Evolutionary conservation across 768 basidiomycete species (phyloP).

Genomic region (Calocera viscosa): DNA sequence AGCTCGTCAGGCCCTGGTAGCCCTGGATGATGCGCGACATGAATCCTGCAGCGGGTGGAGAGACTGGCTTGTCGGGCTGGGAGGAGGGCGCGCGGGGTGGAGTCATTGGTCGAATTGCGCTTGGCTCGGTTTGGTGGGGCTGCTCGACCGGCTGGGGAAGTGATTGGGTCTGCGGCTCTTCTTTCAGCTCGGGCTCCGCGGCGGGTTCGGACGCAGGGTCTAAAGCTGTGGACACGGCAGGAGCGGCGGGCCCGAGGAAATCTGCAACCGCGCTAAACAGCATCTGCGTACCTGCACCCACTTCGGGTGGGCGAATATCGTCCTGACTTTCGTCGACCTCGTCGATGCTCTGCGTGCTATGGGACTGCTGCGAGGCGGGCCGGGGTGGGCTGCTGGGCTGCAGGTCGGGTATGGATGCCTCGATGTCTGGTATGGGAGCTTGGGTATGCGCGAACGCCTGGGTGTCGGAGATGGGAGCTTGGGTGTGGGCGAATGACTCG

Average conservation of each 20-base stretch:
- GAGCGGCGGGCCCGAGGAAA: not conserved
- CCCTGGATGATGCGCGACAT: not conserved
- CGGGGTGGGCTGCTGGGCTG: not conserved
- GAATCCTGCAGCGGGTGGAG: not conserved
- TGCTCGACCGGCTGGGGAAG: no score
- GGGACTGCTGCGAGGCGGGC: not conserved
- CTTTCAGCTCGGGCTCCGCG: not conserved
- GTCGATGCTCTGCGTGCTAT: not conserved
- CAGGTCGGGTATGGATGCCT: not conserved
- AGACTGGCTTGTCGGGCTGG: no score
- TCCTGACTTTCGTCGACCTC: not conserved
- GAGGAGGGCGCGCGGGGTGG: no score
- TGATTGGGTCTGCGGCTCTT: not conserved
- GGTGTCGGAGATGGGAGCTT: not conserved
- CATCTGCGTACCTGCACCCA: not conserved
- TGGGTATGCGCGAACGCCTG: not conserved
- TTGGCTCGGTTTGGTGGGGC: no score
- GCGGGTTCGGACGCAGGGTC: not conserved
- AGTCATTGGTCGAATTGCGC: no score
- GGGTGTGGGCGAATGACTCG: not conserved
- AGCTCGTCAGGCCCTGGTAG: not conserved
- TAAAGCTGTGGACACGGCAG: not conserved
- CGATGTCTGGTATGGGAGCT: not conserved
- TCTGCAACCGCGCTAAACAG: not conserved
- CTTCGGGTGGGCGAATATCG: not conserved